Evolutionary conservation across 345 rosid genomes (phyloP).

Genomic region (Psidium guajava): DNA sequence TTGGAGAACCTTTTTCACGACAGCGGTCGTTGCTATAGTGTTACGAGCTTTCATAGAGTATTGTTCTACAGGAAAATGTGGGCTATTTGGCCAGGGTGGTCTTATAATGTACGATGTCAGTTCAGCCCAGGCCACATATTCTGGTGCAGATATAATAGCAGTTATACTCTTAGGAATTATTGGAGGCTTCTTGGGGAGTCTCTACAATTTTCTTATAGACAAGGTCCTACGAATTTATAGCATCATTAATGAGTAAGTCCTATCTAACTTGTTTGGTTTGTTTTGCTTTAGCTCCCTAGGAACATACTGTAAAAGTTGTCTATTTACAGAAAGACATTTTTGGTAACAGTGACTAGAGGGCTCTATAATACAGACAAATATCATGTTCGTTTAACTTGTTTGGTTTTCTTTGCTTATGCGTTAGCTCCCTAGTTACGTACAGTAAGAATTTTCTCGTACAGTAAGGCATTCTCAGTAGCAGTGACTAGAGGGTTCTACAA

Average conservation of each 20-base stretch:
- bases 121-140: conserved; percentile 23
- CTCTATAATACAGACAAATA: background rate
- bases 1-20: conserved; percentile 69
- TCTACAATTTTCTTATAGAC: conserved; percentile 46
- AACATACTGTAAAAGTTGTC: background rate
- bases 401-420: background rate
- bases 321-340: background rate
- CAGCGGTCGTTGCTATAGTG: conserved; percentile 65
- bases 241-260: conserved; percentile 48
- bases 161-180: conserved; percentile 39
- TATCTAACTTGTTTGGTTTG: background rate
- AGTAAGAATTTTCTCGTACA: background rate
- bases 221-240: conserved; percentile 57
- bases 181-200: conserved; percentile 59
- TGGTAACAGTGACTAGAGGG: background rate
- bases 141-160: conserved; percentile 39
- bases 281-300: background rate
- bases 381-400: background rate
- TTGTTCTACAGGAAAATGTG: conserved; percentile 42
- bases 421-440: background rate
- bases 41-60: conserved; percentile 44
- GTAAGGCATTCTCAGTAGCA: background rate
- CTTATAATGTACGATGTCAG: conserved; percentile 61
- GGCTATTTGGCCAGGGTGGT: conserved; percentile 60
- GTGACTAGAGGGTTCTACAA: background rate